Evolutionary conservation across 202 grass and related monocot genomes (phyloP).

Genomic region (Hordeum pubiflorum): DNA sequence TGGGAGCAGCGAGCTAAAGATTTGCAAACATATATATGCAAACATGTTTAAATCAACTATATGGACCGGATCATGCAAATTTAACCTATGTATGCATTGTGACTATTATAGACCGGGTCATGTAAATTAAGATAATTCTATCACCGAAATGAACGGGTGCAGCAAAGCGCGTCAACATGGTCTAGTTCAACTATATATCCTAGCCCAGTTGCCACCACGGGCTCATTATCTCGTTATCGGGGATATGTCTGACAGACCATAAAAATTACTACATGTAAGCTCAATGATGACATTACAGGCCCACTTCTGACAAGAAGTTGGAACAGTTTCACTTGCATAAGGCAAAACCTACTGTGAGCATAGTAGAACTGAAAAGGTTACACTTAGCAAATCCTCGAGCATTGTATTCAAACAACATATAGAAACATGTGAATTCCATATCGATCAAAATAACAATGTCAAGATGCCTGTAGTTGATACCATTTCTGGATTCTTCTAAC

Average conservation of each 20-base stretch:
- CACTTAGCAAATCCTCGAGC: not conserved
- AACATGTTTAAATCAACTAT: no score
- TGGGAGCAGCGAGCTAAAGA: no score
- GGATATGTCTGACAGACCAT: not conserved
- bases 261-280: not conserved
- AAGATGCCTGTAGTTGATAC: not conserved
- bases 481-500: not conserved
- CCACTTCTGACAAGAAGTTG: not conserved
- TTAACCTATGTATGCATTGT: no score
- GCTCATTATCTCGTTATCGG: not conserved
- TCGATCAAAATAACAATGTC: not conserved
- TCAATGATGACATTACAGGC: not conserved
- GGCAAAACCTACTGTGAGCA: not conserved
- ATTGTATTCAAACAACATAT: not conserved
- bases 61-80: no score
- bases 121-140: no score
- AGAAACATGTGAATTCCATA: not conserved
- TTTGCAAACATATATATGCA: no score
- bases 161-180: no score
- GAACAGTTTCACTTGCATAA: conserved; percentile 4
- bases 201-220: not conserved
- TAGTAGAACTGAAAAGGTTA: not conserved
- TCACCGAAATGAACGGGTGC: no score
- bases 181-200: not conserved
- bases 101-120: no score